phyloP scores from a whole-genome alignment of 306 rosid species.

The Vigna reflexopilosa region DNA sequence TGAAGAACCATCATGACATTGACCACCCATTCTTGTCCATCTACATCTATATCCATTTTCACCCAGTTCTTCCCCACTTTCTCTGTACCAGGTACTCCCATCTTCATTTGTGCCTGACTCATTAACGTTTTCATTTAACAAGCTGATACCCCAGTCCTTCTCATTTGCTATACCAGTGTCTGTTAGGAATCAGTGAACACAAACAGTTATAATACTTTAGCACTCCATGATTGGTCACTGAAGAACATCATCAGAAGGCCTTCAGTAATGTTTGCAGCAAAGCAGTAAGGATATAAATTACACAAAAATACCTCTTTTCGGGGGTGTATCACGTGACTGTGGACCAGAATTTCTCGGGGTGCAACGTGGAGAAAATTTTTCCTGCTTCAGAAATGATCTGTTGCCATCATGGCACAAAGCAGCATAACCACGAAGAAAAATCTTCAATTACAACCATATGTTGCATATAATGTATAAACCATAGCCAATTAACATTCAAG shows the following conservation, averaged over 20 bases:
- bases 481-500: conserved; percentile 30
- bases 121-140: conserved; percentile 72
- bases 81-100: conserved; percentile 92
- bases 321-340: conserved; percentile 95
- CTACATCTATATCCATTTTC: conserved; percentile 95
- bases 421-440: conserved; percentile 36
- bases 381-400: conserved; percentile 75
- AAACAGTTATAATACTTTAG: conserved; percentile 32
- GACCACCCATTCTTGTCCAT: conserved; percentile 99
- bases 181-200: conserved; percentile 49
- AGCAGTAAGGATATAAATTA: conserved; percentile 14
- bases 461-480: conserved; percentile 35
- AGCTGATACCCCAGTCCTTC: conserved; percentile 96
- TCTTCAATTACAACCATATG: conserved; percentile 21
- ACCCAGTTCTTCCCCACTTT: conserved; percentile 86
- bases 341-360: conserved; percentile 77
- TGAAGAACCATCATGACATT: conserved; percentile 72
- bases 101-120: conserved; percentile 96
- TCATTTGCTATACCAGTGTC: conserved; percentile 97
- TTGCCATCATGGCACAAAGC: conserved; percentile 35
- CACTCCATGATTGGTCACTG: conserved; percentile 32
- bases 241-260: conserved; percentile 30
- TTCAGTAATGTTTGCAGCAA: conserved; percentile 19
- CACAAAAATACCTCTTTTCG: conserved; percentile 76
- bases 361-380: conserved; percentile 77